Conservation (phyloP, 345 rosid genomes). For the Eucalyptus regnans region DNA sequence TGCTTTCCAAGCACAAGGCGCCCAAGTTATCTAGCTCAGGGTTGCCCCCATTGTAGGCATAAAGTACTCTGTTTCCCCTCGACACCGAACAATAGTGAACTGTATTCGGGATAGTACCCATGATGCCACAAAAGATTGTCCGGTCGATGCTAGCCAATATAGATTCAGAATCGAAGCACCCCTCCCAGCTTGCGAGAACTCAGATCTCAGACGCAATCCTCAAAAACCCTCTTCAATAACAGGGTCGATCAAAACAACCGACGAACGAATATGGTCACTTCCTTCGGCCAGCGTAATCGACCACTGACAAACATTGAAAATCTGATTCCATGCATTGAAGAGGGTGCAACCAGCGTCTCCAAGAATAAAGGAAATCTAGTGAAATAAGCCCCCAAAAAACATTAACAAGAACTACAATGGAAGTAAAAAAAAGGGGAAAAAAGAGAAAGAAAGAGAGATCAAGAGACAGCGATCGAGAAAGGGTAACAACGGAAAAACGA, state of each 20-base stretch:
- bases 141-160: background rate
- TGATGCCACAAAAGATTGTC: background rate
- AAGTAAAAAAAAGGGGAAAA: background rate
- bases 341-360: background rate
- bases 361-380: background rate
- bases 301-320: background rate
- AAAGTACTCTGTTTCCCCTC: conserved; percentile 34
- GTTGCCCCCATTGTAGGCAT: conserved; percentile 47
- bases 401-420: background rate
- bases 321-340: background rate
- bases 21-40: conserved; percentile 42
- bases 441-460: background rate
- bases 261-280: background rate
- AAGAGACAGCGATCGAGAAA: background rate
- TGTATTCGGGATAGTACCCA: conserved; percentile 53
- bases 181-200: background rate
- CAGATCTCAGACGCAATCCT: background rate
- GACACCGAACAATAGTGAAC: conserved; percentile 70
- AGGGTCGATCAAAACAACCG: background rate
- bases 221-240: background rate
- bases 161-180: background rate
- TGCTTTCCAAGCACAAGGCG: conserved; percentile 44
- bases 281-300: background rate
- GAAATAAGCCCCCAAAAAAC: background rate
- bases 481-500: background rate